Evolutionary conservation across 805 yeast genomes (phyloP).

Genomic region (Saccharomycopsis javanensis): DNA sequence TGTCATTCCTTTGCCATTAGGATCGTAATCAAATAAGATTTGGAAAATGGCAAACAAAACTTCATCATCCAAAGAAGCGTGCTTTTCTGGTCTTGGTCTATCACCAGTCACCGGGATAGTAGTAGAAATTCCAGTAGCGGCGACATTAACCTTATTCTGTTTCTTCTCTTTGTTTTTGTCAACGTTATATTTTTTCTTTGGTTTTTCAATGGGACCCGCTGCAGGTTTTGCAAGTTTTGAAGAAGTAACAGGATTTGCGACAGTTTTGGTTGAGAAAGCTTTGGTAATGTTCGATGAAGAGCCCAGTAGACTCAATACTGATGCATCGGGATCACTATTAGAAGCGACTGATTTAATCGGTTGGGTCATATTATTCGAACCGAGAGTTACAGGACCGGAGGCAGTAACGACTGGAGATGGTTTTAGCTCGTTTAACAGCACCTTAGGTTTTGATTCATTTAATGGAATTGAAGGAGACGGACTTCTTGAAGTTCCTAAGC

Average conservation of each 20-base stretch:
- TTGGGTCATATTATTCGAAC: no score
- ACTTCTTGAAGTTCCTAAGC: neutral
- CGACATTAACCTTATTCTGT: conserved; percentile 29
- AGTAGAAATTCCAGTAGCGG: conserved; percentile 64
- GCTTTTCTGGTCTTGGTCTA: conserved; percentile 61
- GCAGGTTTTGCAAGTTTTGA: neutral
- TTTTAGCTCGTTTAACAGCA: neutral
- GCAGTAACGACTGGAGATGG: neutral
- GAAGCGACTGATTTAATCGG: no score
- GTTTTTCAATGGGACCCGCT: conserved; percentile 5
- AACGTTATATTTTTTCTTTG: conserved; percentile 15
- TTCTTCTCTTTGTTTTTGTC: conserved; percentile 30
- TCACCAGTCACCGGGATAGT: conserved; percentile 75
- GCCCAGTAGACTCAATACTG: neutral
- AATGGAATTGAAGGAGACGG: neutral
- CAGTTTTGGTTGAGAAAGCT: neutral
- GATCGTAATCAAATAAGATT: conserved; percentile 59
- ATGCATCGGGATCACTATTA: neutral
- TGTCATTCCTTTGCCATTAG: conserved; percentile 73
- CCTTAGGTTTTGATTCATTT: neutral
- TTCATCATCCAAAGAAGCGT: conserved; percentile 60
- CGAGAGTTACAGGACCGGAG: neutral
- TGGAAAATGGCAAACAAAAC: conserved; percentile 68
- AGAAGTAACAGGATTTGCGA: neutral
- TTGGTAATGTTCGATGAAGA: neutral